Percentiles rank a stretch among this genome's conserved stretches.
Evolutionary conservation across 768 basidiomycete species (phyloP).

Genomic region (Leccinum imitatum): DNA sequence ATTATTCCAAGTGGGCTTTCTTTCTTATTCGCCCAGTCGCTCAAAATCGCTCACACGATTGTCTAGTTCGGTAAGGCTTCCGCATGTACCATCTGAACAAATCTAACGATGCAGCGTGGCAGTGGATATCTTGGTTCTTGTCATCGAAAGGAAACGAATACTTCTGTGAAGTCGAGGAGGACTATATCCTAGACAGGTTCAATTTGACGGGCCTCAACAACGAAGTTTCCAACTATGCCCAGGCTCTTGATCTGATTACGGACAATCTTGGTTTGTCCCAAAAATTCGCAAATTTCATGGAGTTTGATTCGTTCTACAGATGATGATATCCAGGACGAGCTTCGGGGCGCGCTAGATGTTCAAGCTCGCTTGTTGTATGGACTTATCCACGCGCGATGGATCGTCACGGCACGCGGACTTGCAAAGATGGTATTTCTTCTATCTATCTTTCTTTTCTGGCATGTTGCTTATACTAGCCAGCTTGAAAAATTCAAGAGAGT

Average conservation of each 20-base stretch:
- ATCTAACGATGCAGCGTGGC: conserved; percentile 16
- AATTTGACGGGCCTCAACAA: conserved; percentile 97
- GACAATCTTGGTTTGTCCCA: conserved; percentile 82
- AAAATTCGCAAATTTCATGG: neutral
- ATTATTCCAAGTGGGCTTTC: conserved; percentile 83
- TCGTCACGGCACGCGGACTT: conserved; percentile 90
- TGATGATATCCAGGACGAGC: conserved; percentile 92
- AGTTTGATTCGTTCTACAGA: conserved; percentile 45
- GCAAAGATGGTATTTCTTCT: conserved; percentile 81
- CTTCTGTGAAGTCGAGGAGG: conserved; percentile 99
- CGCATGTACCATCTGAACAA: conserved; percentile 9
- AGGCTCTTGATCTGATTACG: conserved; percentile 94
- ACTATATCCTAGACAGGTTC: conserved; percentile 97
- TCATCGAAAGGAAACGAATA: conserved; percentile 99
- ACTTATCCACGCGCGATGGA: conserved; percentile 95
- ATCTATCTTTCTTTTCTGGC: neutral
- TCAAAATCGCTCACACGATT: conserved; percentile 17
- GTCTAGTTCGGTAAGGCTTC: conserved; percentile 30
- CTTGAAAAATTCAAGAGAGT: conserved; percentile 98
- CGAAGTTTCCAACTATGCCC: conserved; percentile 91
- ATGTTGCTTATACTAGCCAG: conserved; percentile 36
- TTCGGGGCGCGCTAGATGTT: conserved; percentile 87
- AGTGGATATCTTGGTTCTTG: conserved; percentile 99
- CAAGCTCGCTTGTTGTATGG: conserved; percentile 94
- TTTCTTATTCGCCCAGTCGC: neutral